A percentile compares a stretch with the other conserved stretches of the same genome.
These are phyloP conservation scores for Hypoxylon subgilvum DNA, from an alignment of 495 filamentous ascomycete species.

Conservation along the genomic window DNA sequence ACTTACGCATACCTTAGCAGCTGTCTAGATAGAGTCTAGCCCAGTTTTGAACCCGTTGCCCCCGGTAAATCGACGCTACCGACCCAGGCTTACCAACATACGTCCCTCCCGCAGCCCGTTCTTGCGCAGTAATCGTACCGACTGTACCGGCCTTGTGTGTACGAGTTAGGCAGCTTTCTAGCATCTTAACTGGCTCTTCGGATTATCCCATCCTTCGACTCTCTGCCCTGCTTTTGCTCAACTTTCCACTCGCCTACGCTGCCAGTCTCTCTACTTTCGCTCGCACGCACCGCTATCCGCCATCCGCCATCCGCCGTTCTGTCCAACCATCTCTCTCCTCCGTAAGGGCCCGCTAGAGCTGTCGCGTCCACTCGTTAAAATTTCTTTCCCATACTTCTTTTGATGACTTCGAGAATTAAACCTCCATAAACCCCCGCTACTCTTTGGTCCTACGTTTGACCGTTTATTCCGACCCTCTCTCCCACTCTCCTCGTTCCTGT, in stretches of 20 bases:
- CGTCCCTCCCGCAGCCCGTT: conserved; percentile 34
- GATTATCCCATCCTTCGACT: conserved; percentile 11
- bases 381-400: conserved; percentile 27
- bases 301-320: conserved; percentile 29
- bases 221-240: conserved; percentile 24
- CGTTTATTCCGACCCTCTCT: conserved; percentile 35
- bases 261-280: conserved; percentile 1
- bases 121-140: conserved; percentile 2
- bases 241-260: conserved; percentile 15
- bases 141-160: not conserved
- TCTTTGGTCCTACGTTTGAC: conserved; percentile 35
- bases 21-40: conserved; percentile 29
- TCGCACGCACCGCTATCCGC: conserved; percentile 22
- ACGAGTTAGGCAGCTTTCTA: conserved; percentile 17
- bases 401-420: conserved; percentile 29
- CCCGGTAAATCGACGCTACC: conserved; percentile 24
- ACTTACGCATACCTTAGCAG: conserved; percentile 24
- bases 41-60: conserved; percentile 32
- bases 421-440: conserved; percentile 23
- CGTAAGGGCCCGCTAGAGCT: conserved; percentile 23
- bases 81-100: not conserved
- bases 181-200: conserved; percentile 11
- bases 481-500: conserved; percentile 9
- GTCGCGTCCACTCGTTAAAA: conserved; percentile 36
- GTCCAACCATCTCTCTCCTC: conserved; percentile 31